Base-by-base conservation (phyloP, 2,329 filamentous ascomycete species). In the Thelonectria blattea region DNA sequence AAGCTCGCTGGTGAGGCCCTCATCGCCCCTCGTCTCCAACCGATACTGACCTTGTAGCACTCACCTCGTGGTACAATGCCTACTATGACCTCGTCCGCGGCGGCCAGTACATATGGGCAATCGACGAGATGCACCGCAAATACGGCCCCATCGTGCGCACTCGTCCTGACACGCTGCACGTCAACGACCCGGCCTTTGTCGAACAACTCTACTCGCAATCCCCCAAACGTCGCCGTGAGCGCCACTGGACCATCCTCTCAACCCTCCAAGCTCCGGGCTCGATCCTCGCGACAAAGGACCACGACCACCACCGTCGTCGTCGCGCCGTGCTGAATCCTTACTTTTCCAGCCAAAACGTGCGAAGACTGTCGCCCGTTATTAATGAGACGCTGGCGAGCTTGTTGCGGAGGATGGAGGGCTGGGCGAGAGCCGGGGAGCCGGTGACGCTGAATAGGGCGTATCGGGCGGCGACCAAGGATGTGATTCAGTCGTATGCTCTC, bases 61-160 rank as follows among this genome's bases (percentile, higher is more conserved):
- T 60, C 8, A 66, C 64, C 2, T 41, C 60, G 9, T 61, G 57
- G 56, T 66, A 66, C 37, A 52, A 53, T 6, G 58, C 39, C 9
- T 66, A 66, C 12, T 46, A 65, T 47, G 62, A 65, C 24, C 42
- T 66, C 5, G 22, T 65, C 4, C 47, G 48, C 7, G 62, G 62
- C n/a, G 64, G 64, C 1, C 64, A 66, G 24, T 66, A 63, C 15
- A 53, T 65, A 4, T 66, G 57, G 57, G 60, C 46, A 1, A 51
- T 68, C 1, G 50, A 62, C 2, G 65, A 66, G 3, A 72, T 80
- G 51, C 79, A 81, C 60, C 65, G 70, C 15, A 68, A 72, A 30
- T 81, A 81, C 63, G 73, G 73, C 2, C 71, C 72, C 1, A 71
- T 75, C 18, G 64, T 74, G 2, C 70, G 73, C 5, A 74, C 71